Evolutionary conservation across 257 asterid genomes (phyloP), one percentile per base, ranked within the genome.

Genomic region (Sherardia arvensis): DNA sequence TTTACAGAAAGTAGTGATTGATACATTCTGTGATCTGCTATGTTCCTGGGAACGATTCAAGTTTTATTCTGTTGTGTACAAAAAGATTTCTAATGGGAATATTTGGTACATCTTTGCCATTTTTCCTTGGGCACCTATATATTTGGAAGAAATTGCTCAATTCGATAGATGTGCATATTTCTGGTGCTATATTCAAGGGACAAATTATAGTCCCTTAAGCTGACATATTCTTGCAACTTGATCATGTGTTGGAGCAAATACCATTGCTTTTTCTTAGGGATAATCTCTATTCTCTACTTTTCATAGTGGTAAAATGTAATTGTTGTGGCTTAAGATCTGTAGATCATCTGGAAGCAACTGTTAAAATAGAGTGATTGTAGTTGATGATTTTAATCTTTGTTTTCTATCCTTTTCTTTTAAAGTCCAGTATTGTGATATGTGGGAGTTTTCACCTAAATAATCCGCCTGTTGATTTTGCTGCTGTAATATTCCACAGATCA

Each of bases 401-500:
- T 25, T 47, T 25, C 8, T 1, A 14, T 4, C 20, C 0, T 45
- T 49, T 12, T 28, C 1, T 45, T 64, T 21, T 28, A 58, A 15
- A 5, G 22, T 17, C 17, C 18, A 40, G 20, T n/a, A 20, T 62
- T 33, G 30, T 36, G 21, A 12, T 23, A 64, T 8, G 29, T 62
- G 47, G 23, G 32, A 25, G 12, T 36, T 32, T n/a, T 29, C 22
- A 18, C 22, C 14, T 32, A 28, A 22, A 28, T 8, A 17, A 15
- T n/a, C 4, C 8, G 2, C 30, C 38, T 21, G n/a, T 59, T 36
- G 55, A 9, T 29, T 73, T 30, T 54, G 62, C 62, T 58, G 74
- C 74, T 43, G 53, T 28, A 57, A 68, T 69, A 29, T 43, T 32
- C 66, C 74, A 70, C 88, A 93, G 99, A 79, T 93, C 71, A 68